Base-by-base conservation (phyloP, 495 filamentous ascomycete species). In the Haplographium delicatum region DNA sequence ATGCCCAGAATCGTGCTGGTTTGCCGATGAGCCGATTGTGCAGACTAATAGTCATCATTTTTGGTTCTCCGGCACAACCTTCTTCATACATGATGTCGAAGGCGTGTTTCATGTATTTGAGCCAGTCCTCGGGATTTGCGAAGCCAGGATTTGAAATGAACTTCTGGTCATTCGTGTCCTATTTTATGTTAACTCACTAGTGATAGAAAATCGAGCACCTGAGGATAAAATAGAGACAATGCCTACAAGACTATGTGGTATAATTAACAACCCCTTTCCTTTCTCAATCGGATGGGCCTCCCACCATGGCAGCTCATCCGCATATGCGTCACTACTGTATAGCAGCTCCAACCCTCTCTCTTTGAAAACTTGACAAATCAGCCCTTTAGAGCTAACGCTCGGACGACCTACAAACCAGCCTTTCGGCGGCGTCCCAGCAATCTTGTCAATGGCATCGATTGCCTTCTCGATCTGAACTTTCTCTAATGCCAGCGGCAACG, bases 241-340 rank as follows among this genome's bases (percentile, higher is more conserved):
- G 44, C 50, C 52, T 33, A 53, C 54, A 46, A 44, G 44, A 26
- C 45, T 53, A 26, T 71, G 68, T 27, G 68, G 68, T n/a, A 71
- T 47, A 51, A 68, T 63, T 24, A 71, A 58, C 52, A 68, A 49
- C 27, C 66, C 67, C 48, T 69, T 59, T 7, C 58, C 63, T 35
- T 61, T 55, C 55, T 69, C 66, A n/a, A 61, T 52, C 1, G 66
- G 63, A 19, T 68, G 38, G 44, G 69, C 67, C 19, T 62, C 45
- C 65, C 64, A 68, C 51, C 68, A 71, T 6, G 68, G 68, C 33
- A 69, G 49, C 23, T 71, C 68, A 50, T 69, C 67, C 31, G 58
- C 61, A 44, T 68, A 69, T 19, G 55, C 53, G 43, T 71, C 68
- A 30, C 53, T 57, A 11, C 43, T 51, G 60, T 67, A 71, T 9